Percentiles rank a stretch among this genome's conserved stretches.
These are phyloP conservation scores for Citrus cavaleriei DNA, from an alignment of 345 rosid species.

Conservation along the genomic window DNA sequence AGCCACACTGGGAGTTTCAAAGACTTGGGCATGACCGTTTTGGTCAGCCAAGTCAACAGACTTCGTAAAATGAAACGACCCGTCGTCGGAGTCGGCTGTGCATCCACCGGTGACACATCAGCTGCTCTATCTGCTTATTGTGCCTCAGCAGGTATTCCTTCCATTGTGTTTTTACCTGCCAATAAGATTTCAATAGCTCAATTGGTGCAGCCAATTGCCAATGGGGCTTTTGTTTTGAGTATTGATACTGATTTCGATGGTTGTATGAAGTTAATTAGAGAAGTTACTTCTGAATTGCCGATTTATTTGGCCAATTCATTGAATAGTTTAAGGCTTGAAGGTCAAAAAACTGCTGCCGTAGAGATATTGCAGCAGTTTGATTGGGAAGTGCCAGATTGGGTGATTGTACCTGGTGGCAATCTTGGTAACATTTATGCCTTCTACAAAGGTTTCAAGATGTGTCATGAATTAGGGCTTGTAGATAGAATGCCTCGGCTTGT, in stretches of 20 bases:
- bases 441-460: constrained; percentile 88
- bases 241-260: constrained; percentile 93
- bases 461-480: constrained; percentile 80
- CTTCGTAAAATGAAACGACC: constrained; percentile 67
- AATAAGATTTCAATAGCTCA: constrained; percentile 94
- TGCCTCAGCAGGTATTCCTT: constrained; percentile 87
- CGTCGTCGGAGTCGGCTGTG: constrained; percentile 85
- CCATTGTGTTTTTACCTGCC: constrained; percentile 79
- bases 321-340: constrained; percentile 85
- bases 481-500: constrained; percentile 76
- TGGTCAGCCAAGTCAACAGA: constrained; percentile 90
- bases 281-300: constrained; percentile 75
- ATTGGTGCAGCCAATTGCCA: constrained; percentile 88
- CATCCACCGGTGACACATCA: constrained; percentile 91
- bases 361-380: constrained; percentile 94
- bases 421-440: constrained; percentile 89
- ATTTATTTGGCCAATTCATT: constrained; percentile 83
- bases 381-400: constrained; percentile 97
- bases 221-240: constrained; percentile 87
- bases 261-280: constrained; percentile 81
- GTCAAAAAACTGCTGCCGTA: constrained; percentile 87
- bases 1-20: constrained; percentile 93
- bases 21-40: constrained; percentile 91
- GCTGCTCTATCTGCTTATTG: constrained; percentile 89
- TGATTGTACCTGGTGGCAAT: constrained; percentile 91